These are phyloP conservation scores for Microbotryum violaceum DNA, from an alignment of 1,284 basidiomycete genomes.

Conservation along the genomic window DNA sequence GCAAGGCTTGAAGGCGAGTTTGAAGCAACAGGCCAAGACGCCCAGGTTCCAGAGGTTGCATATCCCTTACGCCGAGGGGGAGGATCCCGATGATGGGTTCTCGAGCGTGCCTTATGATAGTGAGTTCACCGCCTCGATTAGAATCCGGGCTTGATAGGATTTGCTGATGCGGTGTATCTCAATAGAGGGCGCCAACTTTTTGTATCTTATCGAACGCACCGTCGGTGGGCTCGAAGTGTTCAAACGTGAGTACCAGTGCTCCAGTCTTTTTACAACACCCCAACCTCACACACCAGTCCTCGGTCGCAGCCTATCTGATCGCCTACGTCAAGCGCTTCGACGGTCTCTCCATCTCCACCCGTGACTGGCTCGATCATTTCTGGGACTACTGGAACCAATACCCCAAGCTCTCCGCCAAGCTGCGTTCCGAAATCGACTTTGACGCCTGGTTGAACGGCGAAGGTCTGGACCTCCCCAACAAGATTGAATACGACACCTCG, in stretches of 20 bases:
- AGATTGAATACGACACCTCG: conserved; percentile 73
- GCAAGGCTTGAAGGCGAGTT: conserved; percentile 63
- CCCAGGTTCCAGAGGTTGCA: conserved; percentile 39
- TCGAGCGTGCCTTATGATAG: conserved; percentile 65
- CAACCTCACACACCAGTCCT: neutral
- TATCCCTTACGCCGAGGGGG: conserved; percentile 72
- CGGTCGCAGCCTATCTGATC: conserved; percentile 51
- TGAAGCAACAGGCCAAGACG: conserved; percentile 53
- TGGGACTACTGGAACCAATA: conserved; percentile 60
- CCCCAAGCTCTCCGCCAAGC: conserved; percentile 40
- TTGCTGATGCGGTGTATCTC: neutral
- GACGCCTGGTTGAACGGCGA: conserved; percentile 43
- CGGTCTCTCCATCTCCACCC: conserved; percentile 76
- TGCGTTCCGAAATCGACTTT: conserved; percentile 58
- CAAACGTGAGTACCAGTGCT: conserved; percentile 32
- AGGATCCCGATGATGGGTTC: conserved; percentile 63
- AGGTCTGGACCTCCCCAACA: conserved; percentile 58
- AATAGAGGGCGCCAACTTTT: conserved; percentile 55
- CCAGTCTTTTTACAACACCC: conserved; percentile 6
- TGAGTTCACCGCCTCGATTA: conserved; percentile 32
- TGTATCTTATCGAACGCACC: conserved; percentile 58
- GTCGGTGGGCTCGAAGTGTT: conserved; percentile 74
- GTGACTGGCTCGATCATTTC: conserved; percentile 80
- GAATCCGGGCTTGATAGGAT: neutral
- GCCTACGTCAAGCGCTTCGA: conserved; percentile 72